These are phyloP conservation scores for Beauveria varroae DNA, from an alignment of 2,329 filamentous ascomycete genomes.

Conservation along the genomic window DNA sequence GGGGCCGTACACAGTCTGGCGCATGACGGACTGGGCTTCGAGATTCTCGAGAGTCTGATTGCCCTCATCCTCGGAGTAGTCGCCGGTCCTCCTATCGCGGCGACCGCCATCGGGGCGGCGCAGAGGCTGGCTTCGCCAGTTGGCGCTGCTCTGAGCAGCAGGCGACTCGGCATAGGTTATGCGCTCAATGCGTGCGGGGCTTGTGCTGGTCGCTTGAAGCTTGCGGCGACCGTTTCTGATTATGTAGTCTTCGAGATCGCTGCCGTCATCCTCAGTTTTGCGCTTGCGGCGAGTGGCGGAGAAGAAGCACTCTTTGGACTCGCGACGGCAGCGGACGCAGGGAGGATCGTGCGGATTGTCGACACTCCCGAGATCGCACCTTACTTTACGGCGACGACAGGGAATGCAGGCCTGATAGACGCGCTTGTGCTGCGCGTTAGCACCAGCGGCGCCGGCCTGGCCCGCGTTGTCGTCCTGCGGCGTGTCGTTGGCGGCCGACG, in stretches of 20 bases:
- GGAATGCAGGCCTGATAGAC: slow-evolving; percentile 59
- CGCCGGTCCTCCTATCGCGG: slow-evolving; percentile 21
- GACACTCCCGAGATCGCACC: slow-evolving; percentile 63
- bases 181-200: slow-evolving; percentile 34
- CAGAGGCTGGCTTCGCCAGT: slow-evolving; percentile 59
- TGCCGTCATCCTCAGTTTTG: slow-evolving; percentile 56
- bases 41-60: slow-evolving; percentile 58
- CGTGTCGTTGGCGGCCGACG: neutral
- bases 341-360: slow-evolving; percentile 92
- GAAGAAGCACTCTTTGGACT: slow-evolving; percentile 97
- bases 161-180: slow-evolving; percentile 47
- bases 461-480: slow-evolving; percentile 14
- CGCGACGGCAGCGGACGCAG: slow-evolving; percentile 85
- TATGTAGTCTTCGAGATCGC: slow-evolving; percentile 57
- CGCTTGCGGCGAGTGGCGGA: slow-evolving; percentile 89
- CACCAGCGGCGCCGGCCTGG: slow-evolving; percentile 12
- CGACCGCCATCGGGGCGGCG: slow-evolving; percentile 47
- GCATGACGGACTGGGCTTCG: slow-evolving; percentile 58
- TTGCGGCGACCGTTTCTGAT: slow-evolving; percentile 68
- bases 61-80: slow-evolving; percentile 42
- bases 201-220: slow-evolving; percentile 40
- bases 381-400: slow-evolving; percentile 53
- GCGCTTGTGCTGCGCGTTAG: slow-evolving; percentile 44
- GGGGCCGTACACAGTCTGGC: slow-evolving; percentile 73
- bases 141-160: slow-evolving; percentile 53